Evolutionary conservation across 306 rosid genomes (phyloP).

Genomic region (Sicyos edulis): DNA sequence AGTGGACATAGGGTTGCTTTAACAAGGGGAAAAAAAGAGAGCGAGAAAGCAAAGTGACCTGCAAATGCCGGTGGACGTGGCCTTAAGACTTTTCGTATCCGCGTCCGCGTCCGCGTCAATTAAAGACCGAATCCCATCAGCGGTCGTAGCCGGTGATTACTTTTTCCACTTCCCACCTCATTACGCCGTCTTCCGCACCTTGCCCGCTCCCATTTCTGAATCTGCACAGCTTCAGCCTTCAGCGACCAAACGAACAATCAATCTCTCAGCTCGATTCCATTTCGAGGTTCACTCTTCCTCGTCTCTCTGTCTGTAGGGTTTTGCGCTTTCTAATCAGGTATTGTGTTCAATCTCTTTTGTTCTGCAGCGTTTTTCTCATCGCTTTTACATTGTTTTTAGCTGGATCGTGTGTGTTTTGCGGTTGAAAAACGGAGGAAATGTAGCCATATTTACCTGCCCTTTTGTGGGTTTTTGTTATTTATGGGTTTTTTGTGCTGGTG

Average conservation of each 20-base stretch:
- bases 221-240: not conserved
- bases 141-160: conserved; percentile 23
- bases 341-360: not conserved
- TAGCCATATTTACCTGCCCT: not conserved
- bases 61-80: conserved; percentile 4
- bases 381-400: not conserved
- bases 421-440: not conserved
- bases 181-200: not conserved
- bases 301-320: too few relatives aligned
- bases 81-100: conserved; percentile 26
- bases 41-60: not conserved
- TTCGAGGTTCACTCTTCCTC: not conserved
- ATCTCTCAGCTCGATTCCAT: not conserved
- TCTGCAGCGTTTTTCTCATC: too few relatives aligned
- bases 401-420: not conserved
- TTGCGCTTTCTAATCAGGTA: not conserved
- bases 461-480: conserved; percentile 4
- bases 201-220: not conserved
- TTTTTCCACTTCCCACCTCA: conserved; percentile 19
- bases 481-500: not conserved
- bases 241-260: not conserved
- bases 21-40: not conserved
- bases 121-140: not conserved
- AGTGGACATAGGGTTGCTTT: not conserved
- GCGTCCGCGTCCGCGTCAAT: conserved; percentile 28